These are phyloP conservation scores for Jaapia argillacea DNA, from an alignment of 768 basidiomycete genomes.

Conservation along the genomic window DNA sequence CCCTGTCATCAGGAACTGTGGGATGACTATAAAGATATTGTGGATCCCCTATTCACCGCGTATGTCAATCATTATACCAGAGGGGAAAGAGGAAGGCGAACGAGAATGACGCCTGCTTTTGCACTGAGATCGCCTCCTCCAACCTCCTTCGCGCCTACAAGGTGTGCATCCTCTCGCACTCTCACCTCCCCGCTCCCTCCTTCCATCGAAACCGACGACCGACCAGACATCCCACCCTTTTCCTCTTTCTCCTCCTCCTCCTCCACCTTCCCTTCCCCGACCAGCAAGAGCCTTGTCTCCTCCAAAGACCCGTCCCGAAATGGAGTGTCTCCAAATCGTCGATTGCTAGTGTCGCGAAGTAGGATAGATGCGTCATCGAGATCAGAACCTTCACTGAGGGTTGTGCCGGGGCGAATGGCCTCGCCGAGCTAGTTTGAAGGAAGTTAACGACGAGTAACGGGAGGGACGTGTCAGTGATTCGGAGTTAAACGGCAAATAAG, in stretches of 20 bases:
- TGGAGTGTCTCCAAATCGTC: slow-evolving; percentile 26
- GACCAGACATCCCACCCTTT: too few relatives aligned
- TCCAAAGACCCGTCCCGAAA: slow-evolving; percentile 3
- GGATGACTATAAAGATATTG: slow-evolving; percentile 88
- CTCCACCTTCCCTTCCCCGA: neutral
- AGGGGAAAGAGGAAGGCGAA: neutral
- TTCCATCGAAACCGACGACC: too few relatives aligned
- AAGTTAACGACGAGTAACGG: neutral
- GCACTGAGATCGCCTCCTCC: slow-evolving; percentile 37
- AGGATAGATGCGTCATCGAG: slow-evolving; percentile 9
- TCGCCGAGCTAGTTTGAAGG: slow-evolving; percentile 34
- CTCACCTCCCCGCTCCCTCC: neutral
- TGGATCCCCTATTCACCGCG: slow-evolving; percentile 66
- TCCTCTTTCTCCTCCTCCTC: too few relatives aligned
- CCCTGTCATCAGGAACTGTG: slow-evolving; percentile 88
- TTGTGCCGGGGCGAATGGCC: slow-evolving; percentile 5
- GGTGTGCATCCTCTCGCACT: too few relatives aligned
- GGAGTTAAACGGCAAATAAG: slow-evolving; percentile 47
- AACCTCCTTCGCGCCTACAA: too few relatives aligned
- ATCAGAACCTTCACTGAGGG: slow-evolving; percentile 23
- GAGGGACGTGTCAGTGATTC: slow-evolving; percentile 73
- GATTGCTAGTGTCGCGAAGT: slow-evolving; percentile 30
- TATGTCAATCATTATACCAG: neutral
- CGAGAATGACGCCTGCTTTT: slow-evolving; percentile 2
- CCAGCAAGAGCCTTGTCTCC: neutral